phyloP scores from a whole-genome alignment of 768 basidiomycete genomes.

The Butyriboletus loyo region DNA sequence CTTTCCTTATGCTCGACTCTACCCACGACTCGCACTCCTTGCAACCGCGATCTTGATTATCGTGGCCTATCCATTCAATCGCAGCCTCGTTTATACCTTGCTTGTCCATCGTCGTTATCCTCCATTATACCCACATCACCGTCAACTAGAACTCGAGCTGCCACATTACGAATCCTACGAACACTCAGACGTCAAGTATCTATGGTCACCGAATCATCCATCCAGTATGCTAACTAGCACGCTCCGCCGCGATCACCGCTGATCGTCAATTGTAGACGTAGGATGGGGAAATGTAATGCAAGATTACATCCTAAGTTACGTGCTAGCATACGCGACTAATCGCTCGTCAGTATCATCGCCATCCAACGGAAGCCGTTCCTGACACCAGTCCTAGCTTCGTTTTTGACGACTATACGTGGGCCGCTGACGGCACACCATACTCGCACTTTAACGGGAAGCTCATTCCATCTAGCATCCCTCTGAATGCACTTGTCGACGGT shows the following conservation, averaged over 20 bases:
- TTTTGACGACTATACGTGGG: background rate
- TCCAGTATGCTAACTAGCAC: background rate
- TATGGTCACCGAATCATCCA: slow-evolving; percentile 1
- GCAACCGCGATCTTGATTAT: background rate
- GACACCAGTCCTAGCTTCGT: background rate
- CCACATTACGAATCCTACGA: background rate
- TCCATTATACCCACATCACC: background rate
- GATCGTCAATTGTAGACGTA: background rate
- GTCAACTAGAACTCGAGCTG: background rate
- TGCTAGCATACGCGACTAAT: slow-evolving; percentile 1
- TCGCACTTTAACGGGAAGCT: background rate
- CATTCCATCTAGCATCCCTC: background rate
- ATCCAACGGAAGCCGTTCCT: background rate
- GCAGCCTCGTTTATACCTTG: background rate
- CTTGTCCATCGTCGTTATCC: background rate
- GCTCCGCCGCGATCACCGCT: background rate
- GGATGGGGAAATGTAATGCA: slow-evolving; percentile 1
- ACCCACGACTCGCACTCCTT: background rate
- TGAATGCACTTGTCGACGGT: background rate
- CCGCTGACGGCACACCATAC: background rate
- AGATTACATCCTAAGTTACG: background rate
- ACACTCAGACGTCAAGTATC: background rate
- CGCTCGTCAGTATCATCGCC: background rate
- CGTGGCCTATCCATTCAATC: background rate
- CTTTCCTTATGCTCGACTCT: background rate